Evolutionary conservation across 305 asterid genomes (phyloP), one percentile per base, ranked within the genome.

Genomic region (Rubia tinctorum): DNA sequence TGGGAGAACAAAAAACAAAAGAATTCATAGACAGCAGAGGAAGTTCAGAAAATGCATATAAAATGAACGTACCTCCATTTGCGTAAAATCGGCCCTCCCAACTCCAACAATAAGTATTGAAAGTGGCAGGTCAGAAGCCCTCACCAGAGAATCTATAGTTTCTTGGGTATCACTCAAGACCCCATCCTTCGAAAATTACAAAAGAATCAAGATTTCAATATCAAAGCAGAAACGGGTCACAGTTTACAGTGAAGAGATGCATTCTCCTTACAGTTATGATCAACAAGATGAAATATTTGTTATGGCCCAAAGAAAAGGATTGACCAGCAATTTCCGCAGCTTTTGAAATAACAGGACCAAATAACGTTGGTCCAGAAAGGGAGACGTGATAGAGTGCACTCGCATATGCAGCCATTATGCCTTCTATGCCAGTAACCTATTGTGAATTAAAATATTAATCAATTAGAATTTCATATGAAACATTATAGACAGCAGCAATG

Each of bases 51-150:
- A 27, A 69, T 22, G 43, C 56, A 22, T 58, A 12, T 37, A 3
- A 45, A 55, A 75, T 6, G 8, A 51, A 15, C 30, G 64, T 81
- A 89, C 97, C 93, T 90, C 97, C 97, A 90, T 92, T 75, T 77
- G 84, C 79, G 75, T 82, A 78, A 92, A 92, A 85, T 90, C 89
- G 11, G 93, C 96, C 73, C 76, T 76, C 39, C 96, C 97, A 71
- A 92, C 97, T 63, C 96, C 97, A 60, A 92, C 87, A 17, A 92
- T 77, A 53, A 90, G 96, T 81, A 92, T 72, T 23, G 96, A 90
- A 76, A 92, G 89, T 10, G 96, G 95, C 71, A 92, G 80, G 75
- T 90, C 95, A 49, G 96, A 92, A 22, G 93, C 93, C 80, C 56
- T 86, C 58, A 92, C 92, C 66, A 88, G 64, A 27, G 96, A 82